Percentiles rank a stretch among this genome's conserved stretches.
Conservation (phyloP, 169 alveolate species). For the Plasmodium vivax region DNA sequence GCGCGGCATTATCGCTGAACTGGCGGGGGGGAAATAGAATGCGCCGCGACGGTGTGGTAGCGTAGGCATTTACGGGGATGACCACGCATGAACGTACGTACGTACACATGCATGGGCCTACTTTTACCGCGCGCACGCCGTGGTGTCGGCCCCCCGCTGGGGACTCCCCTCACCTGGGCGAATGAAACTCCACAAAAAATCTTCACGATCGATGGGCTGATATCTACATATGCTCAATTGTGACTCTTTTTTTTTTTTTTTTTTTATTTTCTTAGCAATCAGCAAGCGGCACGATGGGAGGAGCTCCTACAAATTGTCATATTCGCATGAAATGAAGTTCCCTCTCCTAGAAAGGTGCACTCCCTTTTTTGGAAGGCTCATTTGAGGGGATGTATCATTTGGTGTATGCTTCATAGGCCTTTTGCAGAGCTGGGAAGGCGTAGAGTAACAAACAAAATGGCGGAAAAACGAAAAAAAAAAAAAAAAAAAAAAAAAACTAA, state of each 20-base stretch:
- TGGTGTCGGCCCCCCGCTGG: neutral
- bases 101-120: neutral
- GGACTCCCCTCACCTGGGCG: neutral
- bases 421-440: neutral
- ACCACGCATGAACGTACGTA: neutral
- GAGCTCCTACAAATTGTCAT: neutral
- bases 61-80: neutral
- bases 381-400: neutral
- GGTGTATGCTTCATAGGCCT: neutral
- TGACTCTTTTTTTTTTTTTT: neutral
- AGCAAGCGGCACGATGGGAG: neutral
- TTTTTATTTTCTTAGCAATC: neutral
- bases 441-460: neutral
- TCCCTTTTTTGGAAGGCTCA: neutral
- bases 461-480: neutral
- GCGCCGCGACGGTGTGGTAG: neutral
- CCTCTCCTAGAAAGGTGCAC: neutral
- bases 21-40: neutral
- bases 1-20: neutral
- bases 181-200: neutral
- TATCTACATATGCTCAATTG: neutral
- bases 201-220: neutral
- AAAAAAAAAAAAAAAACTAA: neutral
- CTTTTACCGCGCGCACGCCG: neutral
- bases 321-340: neutral